A percentile compares a stretch with the other conserved stretches of the same genome.
Evolutionary conservation across 2,329 filamentous ascomycete genomes (phyloP).

Genomic region (Parasarocladium wereldwijsianum): DNA sequence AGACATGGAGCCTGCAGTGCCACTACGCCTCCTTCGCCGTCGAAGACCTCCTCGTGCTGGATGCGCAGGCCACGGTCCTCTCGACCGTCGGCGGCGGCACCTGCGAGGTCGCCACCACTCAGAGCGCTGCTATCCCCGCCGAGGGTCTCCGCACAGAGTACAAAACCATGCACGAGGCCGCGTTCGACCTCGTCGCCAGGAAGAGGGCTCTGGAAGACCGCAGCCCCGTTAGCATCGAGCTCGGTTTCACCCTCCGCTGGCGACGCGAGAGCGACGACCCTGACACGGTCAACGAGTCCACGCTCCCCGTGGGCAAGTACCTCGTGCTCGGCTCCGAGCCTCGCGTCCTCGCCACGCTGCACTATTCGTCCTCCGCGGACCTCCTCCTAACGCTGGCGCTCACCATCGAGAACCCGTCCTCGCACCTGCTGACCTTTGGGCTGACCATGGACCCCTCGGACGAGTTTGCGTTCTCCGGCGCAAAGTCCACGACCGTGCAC

Average conservation of each 20-base stretch:
- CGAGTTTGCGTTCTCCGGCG: constrained; percentile 82
- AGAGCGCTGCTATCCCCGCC: constrained; percentile 21
- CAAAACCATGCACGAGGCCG: constrained; percentile 54
- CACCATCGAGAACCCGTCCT: constrained; percentile 84
- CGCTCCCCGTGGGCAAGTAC: constrained; percentile 65
- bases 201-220: constrained; percentile 74
- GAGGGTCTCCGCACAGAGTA: constrained; percentile 40
- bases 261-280: constrained; percentile 27
- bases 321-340: constrained; percentile 73
- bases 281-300: constrained; percentile 42
- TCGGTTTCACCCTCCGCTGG: constrained; percentile 68
- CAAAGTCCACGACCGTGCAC: constrained; percentile 68
- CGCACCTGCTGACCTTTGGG: constrained; percentile 88
- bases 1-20: constrained; percentile 68
- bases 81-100: constrained; percentile 46
- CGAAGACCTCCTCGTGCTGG: constrained; percentile 50
- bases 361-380: constrained; percentile 22
- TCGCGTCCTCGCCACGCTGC: constrained; percentile 55
- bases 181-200: constrained; percentile 60
- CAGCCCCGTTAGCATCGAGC: constrained; percentile 56
- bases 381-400: constrained; percentile 31
- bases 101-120: constrained; percentile 35
- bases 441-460: constrained; percentile 85
- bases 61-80: constrained; percentile 47
- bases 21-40: constrained; percentile 63